A percentile compares a stretch with the other conserved stretches of the same genome.
Evolutionary conservation across 768 basidiomycete genomes (phyloP).

Genomic region (Boletus rubescentipes): DNA sequence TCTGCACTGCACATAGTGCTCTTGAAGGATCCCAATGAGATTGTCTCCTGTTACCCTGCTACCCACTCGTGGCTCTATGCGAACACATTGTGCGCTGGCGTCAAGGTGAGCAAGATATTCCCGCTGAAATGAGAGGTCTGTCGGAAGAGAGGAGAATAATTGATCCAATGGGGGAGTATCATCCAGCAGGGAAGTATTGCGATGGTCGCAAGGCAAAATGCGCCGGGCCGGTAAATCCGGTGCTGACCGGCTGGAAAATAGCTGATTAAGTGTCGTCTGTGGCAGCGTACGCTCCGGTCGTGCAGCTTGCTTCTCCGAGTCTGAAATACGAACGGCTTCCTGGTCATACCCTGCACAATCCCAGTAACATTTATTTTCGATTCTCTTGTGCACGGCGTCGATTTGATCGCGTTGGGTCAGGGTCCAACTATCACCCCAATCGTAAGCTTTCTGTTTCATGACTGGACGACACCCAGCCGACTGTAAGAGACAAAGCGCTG

Average conservation of each 20-base stretch:
- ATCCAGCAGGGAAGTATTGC: too few species aligned
- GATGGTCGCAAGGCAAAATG: not conserved
- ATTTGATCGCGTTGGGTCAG: not conserved
- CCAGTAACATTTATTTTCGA: not conserved
- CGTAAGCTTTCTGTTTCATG: slow-evolving; percentile 23
- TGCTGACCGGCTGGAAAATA: not conserved
- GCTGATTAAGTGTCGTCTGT: not conserved
- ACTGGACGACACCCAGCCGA: slow-evolving; percentile 34
- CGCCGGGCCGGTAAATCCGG: not conserved
- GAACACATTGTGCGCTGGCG: too few species aligned
- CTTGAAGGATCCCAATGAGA: too few species aligned
- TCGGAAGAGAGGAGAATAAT: not conserved
- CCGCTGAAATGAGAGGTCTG: too few species aligned
- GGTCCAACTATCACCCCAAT: too few species aligned
- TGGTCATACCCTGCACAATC: too few species aligned
- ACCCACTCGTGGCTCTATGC: too few species aligned
- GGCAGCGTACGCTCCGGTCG: not conserved
- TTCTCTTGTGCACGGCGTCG: not conserved
- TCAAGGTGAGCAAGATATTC: too few species aligned
- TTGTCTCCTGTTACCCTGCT: too few species aligned
- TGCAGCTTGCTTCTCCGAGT: too few species aligned
- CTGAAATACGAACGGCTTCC: too few species aligned
- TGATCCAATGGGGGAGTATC: not conserved
- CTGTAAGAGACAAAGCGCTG: too few species aligned
- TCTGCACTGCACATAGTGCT: slow-evolving; percentile 1